Evolutionary conservation across 306 rosid species (phyloP), one percentile per base, ranked within the genome.

Genomic region (Castanea crenata): DNA sequence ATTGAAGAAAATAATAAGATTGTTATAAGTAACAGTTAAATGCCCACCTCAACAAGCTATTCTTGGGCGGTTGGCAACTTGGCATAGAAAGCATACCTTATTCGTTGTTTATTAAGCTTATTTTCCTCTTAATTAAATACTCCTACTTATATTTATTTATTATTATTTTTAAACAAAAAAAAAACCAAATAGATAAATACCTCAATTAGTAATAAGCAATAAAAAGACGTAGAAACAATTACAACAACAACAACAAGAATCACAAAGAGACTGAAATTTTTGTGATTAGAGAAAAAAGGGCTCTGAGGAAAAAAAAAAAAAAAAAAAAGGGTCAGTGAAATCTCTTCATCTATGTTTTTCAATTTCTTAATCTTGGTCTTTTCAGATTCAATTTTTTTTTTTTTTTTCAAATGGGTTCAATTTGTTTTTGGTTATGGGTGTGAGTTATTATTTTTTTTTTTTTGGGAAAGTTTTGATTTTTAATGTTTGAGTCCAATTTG

Each of bases 61-160:
- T 94, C 93, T 89, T 79, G 87, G 87, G 90, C 84, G 76, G 86
- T 80, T 89, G 87, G 90, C 97, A 86, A 86, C 90, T 88, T 82
- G 77, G 89, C 89, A 84, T 71, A 67, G 81, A 83, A 74, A 88
- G 81, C 85, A 76, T 73, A 61, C 83, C 82, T 86, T 79, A 79
- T 84, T 86, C 84, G 78, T 83, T 79, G 83, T 84, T 85, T 87
- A 78, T 81, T 69, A 84, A 74, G 79, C 35, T 79, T 5, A 55
- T 80, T 79, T 75, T 78, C 78, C 80, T 67, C 31, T 79, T 38
- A 38, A 38, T 74, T 76, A 71, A 71, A 52, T 2, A 38, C 46
- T 38, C 11, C 46, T 15, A 70, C 23, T 15, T 31, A 31, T 29
- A 38, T 49, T 56, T 76, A 46, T 63, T 56, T 49, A 61, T 10